Percentiles rank a stretch among this genome's conserved stretches.
Evolutionary conservation across 805 yeast species (phyloP).

Genomic region (Metschnikowia henanensis): DNA sequence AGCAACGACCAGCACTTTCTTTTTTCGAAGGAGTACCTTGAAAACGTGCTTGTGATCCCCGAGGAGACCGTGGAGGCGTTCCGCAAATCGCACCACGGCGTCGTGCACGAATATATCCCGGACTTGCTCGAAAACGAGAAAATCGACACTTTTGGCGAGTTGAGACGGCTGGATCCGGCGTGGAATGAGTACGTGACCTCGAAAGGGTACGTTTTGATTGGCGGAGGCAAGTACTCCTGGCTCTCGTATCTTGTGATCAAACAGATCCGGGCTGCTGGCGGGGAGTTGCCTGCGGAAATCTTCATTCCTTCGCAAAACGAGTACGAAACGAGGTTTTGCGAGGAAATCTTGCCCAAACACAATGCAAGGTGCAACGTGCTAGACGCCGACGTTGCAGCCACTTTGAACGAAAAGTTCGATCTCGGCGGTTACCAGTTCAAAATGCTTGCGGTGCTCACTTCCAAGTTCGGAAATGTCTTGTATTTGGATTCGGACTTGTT

Average conservation of each 20-base stretch:
- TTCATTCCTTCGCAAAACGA: constrained; percentile 45
- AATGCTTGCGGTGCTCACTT: constrained; percentile 60
- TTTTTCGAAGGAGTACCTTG: constrained; percentile 47
- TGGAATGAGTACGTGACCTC: constrained; percentile 35
- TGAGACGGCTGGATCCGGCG: constrained; percentile 36
- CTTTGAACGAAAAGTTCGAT: constrained; percentile 19
- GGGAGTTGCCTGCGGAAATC: constrained; percentile 50
- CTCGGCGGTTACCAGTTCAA: constrained; percentile 52
- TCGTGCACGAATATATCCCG: constrained; percentile 31
- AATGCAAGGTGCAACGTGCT: constrained; percentile 50
- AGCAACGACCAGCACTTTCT: constrained; percentile 39
- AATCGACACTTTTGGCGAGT: constrained; percentile 36
- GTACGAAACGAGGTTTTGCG: constrained; percentile 49
- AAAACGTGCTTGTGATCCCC: constrained; percentile 42
- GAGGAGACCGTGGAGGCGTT: constrained; percentile 32
- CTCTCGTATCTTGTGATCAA: constrained; percentile 47
- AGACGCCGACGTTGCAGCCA: constrained; percentile 25
- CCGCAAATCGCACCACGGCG: constrained; percentile 38
- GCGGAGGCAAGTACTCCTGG: constrained; percentile 55
- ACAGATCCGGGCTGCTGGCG: constrained; percentile 46
- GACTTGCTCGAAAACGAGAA: constrained; percentile 27
- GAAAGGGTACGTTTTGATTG: constrained; percentile 48
- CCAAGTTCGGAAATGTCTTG: constrained; percentile 49
- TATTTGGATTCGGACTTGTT: constrained; percentile 54
- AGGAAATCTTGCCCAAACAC: constrained; percentile 38